Conservation (phyloP, 352 stramenopile genomes). For the Phytophthora sansomeana region DNA sequence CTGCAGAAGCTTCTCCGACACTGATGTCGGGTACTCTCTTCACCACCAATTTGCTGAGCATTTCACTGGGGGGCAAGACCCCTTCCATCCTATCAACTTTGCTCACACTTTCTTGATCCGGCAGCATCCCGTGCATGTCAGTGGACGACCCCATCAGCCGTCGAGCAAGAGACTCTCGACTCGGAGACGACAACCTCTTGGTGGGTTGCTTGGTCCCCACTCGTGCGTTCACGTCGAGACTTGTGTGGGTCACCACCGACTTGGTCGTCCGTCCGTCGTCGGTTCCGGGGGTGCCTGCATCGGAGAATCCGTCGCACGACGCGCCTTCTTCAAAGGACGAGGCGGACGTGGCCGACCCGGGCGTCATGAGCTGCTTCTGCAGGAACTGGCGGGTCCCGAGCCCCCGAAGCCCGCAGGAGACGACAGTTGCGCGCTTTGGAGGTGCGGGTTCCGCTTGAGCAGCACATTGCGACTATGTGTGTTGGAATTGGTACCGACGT, state of each 20-base stretch:
- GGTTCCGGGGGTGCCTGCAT: constrained; percentile 31
- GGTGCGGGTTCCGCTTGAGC: constrained; percentile 39
- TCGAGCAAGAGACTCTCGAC: constrained; percentile 37
- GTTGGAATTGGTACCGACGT: constrained; percentile 25
- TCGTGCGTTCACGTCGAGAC: background rate
- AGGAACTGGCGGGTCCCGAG: constrained; percentile 37
- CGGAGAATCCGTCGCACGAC: constrained; percentile 38
- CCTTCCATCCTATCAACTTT: constrained; percentile 15
- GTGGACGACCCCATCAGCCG: constrained; percentile 20
- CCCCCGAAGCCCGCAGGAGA: constrained; percentile 31
- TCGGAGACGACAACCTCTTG: constrained; percentile 44
- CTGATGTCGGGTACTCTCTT: constrained; percentile 27
- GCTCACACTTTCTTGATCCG: constrained; percentile 6
- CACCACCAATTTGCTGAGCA: constrained; percentile 31
- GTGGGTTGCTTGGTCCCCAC: constrained; percentile 33
- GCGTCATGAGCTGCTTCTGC: constrained; percentile 42
- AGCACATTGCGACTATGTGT: constrained; percentile 20
- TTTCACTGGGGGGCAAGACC: constrained; percentile 2
- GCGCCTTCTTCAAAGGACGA: constrained; percentile 47
- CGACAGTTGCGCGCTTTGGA: constrained; percentile 11
- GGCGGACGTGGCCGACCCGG: constrained; percentile 41
- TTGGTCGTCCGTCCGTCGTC: too few relatives aligned
- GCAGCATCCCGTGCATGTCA: constrained; percentile 21
- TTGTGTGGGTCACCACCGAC: background rate
- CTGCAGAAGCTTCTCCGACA: background rate